phyloP scores from a whole-genome alignment of 2,329 filamentous ascomycete genomes.

The Fusarium tjaetaba region DNA sequence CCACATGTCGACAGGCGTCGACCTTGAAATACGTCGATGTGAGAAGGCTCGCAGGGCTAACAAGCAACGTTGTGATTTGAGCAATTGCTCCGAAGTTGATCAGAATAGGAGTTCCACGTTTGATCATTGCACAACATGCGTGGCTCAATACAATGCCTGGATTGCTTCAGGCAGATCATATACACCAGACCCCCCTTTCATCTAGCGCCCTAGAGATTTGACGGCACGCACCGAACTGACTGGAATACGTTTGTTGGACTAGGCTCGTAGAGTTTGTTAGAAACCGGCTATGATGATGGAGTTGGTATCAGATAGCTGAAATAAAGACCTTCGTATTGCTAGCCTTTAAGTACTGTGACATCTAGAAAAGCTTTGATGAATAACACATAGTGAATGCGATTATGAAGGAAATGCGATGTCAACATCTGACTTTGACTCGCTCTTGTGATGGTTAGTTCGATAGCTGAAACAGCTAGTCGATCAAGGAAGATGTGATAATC shows the following conservation, averaged over 20 bases:
- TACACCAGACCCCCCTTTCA: background rate
- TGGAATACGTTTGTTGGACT: too few species aligned
- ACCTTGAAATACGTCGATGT: background rate
- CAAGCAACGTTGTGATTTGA: background rate
- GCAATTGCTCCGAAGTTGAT: background rate
- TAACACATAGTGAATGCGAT: rapidly evolving
- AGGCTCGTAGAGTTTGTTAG: rapidly evolving
- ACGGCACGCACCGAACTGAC: too few species aligned
- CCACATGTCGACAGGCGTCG: background rate
- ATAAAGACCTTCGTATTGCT: background rate
- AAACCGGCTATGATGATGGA: rapidly evolving
- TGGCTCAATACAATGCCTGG: background rate
- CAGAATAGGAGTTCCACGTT: background rate
- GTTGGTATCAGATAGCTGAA: background rate
- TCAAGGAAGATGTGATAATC: too few species aligned
- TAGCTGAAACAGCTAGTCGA: too few species aligned
- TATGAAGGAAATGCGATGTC: background rate
- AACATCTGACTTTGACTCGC: too few species aligned
- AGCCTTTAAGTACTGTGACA: background rate
- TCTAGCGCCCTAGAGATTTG: rapidly evolving
- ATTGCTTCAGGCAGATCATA: background rate
- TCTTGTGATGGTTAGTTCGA: too few species aligned
- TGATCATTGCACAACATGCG: background rate
- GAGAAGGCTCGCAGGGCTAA: background rate
- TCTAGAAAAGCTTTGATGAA: rapidly evolving